phyloP scores from a whole-genome alignment of 192 early-diverging fungal genomes.

The Entomortierella beljakovae region DNA sequence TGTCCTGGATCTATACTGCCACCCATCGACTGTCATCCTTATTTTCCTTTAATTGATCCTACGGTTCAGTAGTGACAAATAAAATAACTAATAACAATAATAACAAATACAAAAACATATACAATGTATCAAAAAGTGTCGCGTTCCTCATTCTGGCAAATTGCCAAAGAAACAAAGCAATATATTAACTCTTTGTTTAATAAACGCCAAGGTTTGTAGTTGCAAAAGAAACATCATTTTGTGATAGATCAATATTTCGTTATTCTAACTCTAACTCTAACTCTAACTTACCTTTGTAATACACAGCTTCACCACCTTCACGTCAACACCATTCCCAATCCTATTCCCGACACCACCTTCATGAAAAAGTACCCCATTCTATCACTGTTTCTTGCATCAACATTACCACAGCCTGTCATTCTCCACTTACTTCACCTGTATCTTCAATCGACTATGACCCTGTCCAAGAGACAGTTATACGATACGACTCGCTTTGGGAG shows the following conservation, averaged over 20 bases:
- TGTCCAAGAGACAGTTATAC: background rate
- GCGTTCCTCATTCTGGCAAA: background rate
- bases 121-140: background rate
- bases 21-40: background rate
- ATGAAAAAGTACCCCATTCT: slow-evolving; percentile 7
- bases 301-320: background rate
- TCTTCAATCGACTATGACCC: background rate
- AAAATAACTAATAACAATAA: too few relatives aligned
- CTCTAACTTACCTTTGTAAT: background rate
- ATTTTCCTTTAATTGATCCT: background rate
- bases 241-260: too few relatives aligned
- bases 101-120: background rate
- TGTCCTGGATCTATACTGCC: background rate
- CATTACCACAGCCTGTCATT: slow-evolving; percentile 3
- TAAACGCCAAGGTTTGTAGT: background rate
- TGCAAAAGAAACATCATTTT: too few relatives aligned
- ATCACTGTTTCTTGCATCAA: slow-evolving; percentile 12
- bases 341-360: background rate
- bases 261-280: background rate
- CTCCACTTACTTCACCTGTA: background rate
- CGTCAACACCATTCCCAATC: slow-evolving; percentile 5
- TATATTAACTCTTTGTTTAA: background rate
- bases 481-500: slow-evolving; percentile 42
- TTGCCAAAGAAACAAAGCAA: background rate
- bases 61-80: background rate